Percentiles rank a stretch among this genome's conserved stretches.
phyloP scores from a whole-genome alignment of 139 green algal species.

The Chlamydomonas asymmetrica region DNA sequence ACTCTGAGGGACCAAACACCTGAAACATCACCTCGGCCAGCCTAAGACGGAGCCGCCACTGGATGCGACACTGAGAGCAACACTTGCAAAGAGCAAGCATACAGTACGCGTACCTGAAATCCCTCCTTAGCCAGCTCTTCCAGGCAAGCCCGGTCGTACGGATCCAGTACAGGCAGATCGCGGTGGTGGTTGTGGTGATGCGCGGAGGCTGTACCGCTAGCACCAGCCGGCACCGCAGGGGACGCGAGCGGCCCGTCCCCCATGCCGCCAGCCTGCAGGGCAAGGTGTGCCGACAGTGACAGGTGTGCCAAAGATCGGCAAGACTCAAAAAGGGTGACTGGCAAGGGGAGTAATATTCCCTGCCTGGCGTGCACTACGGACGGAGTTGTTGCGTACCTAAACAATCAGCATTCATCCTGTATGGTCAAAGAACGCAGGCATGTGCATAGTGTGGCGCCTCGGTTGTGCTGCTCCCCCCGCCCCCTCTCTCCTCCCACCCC shows the following conservation, averaged over 20 bases:
- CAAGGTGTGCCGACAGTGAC: neutral
- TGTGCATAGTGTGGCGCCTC: no score
- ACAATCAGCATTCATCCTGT: no score
- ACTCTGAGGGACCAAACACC: no score
- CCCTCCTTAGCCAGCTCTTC: slow-evolving; percentile 1
- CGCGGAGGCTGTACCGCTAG: neutral
- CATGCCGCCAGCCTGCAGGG: neutral
- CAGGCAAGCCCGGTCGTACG: slow-evolving; percentile 27
- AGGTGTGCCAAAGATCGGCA: neutral
- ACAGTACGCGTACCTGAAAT: slow-evolving; percentile 16
- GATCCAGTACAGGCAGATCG: slow-evolving; percentile 68
- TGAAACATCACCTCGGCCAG: no score
- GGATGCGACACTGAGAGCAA: no score
- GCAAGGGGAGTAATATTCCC: neutral
- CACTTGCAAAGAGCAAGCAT: no score
- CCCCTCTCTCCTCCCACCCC: no score
- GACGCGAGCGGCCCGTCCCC: neutral
- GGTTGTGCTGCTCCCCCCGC: no score
- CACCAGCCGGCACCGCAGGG: neutral
- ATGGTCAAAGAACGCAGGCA: no score
- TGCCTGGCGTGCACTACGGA: no score
- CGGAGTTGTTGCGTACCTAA: no score
- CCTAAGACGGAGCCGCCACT: no score
- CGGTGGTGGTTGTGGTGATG: neutral
- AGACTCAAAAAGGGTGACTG: neutral